Conservation (phyloP, 352 stramenopile genomes). For the Phytophthora foliorum region DNA sequence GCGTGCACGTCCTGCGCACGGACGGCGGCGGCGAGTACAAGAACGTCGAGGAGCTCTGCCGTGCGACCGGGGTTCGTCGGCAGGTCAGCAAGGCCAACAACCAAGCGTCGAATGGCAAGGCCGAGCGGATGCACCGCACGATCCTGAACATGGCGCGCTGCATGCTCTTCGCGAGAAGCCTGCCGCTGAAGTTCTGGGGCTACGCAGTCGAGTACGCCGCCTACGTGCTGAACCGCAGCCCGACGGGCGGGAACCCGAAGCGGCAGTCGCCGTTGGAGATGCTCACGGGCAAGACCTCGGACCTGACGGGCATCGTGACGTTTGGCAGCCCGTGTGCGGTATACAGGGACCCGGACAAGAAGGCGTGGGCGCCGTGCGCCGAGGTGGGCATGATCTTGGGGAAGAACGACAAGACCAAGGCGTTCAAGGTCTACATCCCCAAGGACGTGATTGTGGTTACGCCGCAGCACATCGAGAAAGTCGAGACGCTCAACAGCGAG, state of each 20-base stretch:
- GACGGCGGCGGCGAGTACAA: slow-evolving; percentile 36
- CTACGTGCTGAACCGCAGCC: slow-evolving; percentile 37
- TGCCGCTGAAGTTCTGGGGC: slow-evolving; percentile 32
- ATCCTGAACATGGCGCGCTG: slow-evolving; percentile 40
- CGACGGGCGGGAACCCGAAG: slow-evolving; percentile 15
- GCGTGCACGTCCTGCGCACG: slow-evolving; percentile 1
- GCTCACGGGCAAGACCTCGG: background rate
- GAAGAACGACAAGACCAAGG: background rate
- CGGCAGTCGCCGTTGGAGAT: slow-evolving; percentile 16
- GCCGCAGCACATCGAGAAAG: slow-evolving; percentile 7
- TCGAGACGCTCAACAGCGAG: background rate
- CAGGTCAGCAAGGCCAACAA: slow-evolving; percentile 34
- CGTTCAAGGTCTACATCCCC: background rate
- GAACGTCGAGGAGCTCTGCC: slow-evolving; percentile 36
- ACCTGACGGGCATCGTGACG: slow-evolving; percentile 12
- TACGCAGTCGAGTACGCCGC: slow-evolving; percentile 34
- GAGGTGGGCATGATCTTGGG: background rate
- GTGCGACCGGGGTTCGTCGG: slow-evolving; percentile 10
- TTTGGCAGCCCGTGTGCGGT: slow-evolving; percentile 19
- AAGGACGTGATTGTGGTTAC: background rate
- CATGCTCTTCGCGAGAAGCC: slow-evolving; percentile 33
- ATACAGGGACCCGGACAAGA: slow-evolving; percentile 3
- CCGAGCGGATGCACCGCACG: slow-evolving; percentile 42
- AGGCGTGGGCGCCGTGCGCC: slow-evolving; percentile 5
- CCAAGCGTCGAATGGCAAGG: slow-evolving; percentile 37